Base-by-base conservation (phyloP, 345 rosid species). In the Nasturtium officinale region DNA sequence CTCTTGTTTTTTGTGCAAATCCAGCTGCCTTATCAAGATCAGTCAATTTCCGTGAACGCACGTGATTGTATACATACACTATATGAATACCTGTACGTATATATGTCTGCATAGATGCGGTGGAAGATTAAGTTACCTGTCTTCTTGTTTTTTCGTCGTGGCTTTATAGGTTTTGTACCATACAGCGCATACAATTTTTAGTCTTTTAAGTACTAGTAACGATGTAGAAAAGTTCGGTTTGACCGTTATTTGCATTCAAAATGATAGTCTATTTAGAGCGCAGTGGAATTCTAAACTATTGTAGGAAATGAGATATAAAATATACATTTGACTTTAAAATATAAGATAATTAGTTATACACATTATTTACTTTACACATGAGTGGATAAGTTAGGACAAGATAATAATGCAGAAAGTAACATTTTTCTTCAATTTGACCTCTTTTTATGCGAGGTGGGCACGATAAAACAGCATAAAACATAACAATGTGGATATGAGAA, bases 1-100 rank as follows among this genome's bases (percentile, higher is more conserved):
- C 86, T 43, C 83, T 83, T 2, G 81, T 73, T 9, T 65, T 88
- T 67, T 69, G 18, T 21, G 92, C 95, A 17, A 92, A 92, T 65
- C 98, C 98, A 8, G 96, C 96, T 16, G 96, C 98, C 56, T 75
- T 92, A 79, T 90, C 91, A 50, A 87, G 98, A 75, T 90, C 96
- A 10, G 25, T 83, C 50, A 81, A 81, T 80, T 92, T 92, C 77
- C 95, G 77, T 17, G 95, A 88, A 78, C 84, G 64, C 38, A 59
- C 79, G 46, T 89, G 73, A 76, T 35, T 35, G 29, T 47, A 67
- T 38, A 4, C 51, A 13, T 73, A 64, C 21, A 5, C 16, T 67
- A 28, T 20, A 21, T 12, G 11, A n/a, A 69, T 23, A 45, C 7
- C 0, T 37, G 12, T 17, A 57, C 61, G 56, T 52, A 5, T 52